Evolutionary conservation across 768 basidiomycete genomes (phyloP).

Genomic region (Serendipita sp.): DNA sequence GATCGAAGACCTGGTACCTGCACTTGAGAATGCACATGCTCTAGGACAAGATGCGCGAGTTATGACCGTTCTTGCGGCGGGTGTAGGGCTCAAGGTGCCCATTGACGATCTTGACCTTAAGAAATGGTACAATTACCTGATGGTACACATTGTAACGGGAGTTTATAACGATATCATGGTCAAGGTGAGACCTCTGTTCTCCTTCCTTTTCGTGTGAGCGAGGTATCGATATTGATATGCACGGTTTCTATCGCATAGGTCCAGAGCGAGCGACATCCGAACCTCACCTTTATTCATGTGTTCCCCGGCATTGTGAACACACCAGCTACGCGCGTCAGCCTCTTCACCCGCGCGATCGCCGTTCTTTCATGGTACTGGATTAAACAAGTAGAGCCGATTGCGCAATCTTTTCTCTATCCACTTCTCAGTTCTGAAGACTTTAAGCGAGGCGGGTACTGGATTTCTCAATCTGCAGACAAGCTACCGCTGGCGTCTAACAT

Average conservation of each 20-base stretch:
- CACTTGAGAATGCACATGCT: constrained; percentile 27
- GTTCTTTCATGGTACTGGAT: no score
- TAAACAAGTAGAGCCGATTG: no score
- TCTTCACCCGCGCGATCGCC: no score
- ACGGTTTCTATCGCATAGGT: background rate
- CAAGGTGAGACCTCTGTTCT: background rate
- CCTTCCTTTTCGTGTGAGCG: background rate
- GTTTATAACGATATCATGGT: constrained; percentile 1
- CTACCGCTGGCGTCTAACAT: no score
- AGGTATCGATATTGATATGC: background rate
- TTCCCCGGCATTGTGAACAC: background rate
- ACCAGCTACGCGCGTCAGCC: background rate
- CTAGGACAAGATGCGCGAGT: constrained; percentile 34
- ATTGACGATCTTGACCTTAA: constrained; percentile 35
- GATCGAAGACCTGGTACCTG: constrained; percentile 28
- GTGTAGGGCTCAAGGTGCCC: constrained; percentile 23
- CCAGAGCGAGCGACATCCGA: background rate
- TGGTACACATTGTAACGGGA: background rate
- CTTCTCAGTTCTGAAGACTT: no score
- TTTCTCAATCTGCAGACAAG: no score
- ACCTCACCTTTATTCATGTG: background rate
- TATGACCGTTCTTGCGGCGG: constrained; percentile 27
- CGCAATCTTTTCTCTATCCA: no score
- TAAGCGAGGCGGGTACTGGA: no score
- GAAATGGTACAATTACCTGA: constrained; percentile 15